These are phyloP conservation scores for Ampelomyces quisqualis DNA, from an alignment of 2,329 filamentous ascomycete genomes.

Conservation along the genomic window DNA sequence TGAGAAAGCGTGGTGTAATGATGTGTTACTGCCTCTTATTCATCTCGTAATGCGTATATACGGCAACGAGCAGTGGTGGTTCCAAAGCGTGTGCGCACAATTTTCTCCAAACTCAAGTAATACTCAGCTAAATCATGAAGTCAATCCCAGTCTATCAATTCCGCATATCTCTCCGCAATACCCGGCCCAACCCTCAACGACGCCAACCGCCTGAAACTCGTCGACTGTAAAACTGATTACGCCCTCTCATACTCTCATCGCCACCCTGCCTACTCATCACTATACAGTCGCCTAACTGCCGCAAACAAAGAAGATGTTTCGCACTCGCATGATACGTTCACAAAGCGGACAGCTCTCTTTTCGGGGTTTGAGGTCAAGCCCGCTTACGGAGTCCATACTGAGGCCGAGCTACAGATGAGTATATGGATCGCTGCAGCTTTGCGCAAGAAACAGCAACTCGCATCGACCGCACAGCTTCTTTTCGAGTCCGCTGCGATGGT, in stretches of 20 bases:
- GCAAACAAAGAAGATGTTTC: slow-evolving; percentile 10
- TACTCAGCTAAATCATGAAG: slow-evolving; percentile 8
- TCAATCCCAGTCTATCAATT: slow-evolving; percentile 21
- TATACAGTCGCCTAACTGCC: slow-evolving; percentile 17
- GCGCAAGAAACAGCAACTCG: slow-evolving; percentile 22
- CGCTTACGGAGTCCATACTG: slow-evolving; percentile 11
- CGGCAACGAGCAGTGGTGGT: slow-evolving; percentile 15
- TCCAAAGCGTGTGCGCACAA: slow-evolving; percentile 18
- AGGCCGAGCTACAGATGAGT: slow-evolving; percentile 20
- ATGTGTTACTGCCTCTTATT: slow-evolving; percentile 22
- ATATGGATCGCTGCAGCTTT: slow-evolving; percentile 21
- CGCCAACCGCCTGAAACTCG: slow-evolving; percentile 5
- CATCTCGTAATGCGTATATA: slow-evolving; percentile 17
- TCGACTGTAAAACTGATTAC: slow-evolving; percentile 21
- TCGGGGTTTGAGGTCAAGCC: slow-evolving; percentile 20
- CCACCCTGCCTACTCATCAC: slow-evolving; percentile 11
- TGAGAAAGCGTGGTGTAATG: slow-evolving; percentile 22
- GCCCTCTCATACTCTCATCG: slow-evolving; percentile 21
- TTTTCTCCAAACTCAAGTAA: slow-evolving; percentile 3
- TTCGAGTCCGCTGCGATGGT: slow-evolving; percentile 10
- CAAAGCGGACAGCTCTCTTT: slow-evolving; percentile 18
- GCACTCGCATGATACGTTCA: slow-evolving; percentile 16
- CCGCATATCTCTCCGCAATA: slow-evolving; percentile 17
- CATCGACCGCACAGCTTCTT: slow-evolving; percentile 5
- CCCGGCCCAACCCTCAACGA: slow-evolving; percentile 10